Percentiles rank a stretch among this genome's conserved stretches.
Conservation (phyloP, 192 early-diverging fungal species). For the Podila minutissima region DNA sequence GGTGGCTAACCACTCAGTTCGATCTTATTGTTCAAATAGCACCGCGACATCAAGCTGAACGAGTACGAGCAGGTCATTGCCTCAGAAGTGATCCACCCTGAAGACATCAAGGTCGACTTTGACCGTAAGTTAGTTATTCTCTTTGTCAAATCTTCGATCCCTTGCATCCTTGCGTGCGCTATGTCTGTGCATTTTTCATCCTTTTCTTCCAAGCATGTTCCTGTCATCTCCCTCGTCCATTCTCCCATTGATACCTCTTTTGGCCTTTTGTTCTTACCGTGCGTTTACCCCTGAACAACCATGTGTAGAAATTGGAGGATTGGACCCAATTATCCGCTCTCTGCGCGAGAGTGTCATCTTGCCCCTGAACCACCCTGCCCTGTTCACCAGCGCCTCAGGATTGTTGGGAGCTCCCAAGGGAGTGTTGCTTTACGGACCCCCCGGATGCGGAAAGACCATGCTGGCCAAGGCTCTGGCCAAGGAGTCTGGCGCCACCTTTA, state of each 20-base stretch:
- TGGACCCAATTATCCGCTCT: conserved; percentile 91
- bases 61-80: conserved; percentile 97
- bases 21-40: conserved; percentile 4
- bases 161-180: no score
- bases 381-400: conserved; percentile 87
- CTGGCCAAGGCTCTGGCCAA: conserved; percentile 97
- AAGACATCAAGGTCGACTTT: conserved; percentile 90
- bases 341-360: conserved; percentile 97
- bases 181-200: neutral
- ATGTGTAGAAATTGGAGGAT: conserved; percentile 84
- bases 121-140: conserved; percentile 59
- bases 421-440: conserved; percentile 94
- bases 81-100: conserved; percentile 91
- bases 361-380: conserved; percentile 91
- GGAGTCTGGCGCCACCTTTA: conserved; percentile 97
- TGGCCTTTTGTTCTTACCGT: neutral
- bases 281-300: neutral
- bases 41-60: conserved; percentile 76
- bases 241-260: neutral
- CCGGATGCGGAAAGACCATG: conserved; percentile 99
- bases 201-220: no score
- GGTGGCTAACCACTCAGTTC: neutral
- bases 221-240: neutral
- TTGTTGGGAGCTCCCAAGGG: conserved; percentile 94
- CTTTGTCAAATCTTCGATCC: no score